Evolutionary conservation across 768 basidiomycete genomes (phyloP), one percentile per base, ranked within the genome.

Genomic region (Clavaria fumosa): DNA sequence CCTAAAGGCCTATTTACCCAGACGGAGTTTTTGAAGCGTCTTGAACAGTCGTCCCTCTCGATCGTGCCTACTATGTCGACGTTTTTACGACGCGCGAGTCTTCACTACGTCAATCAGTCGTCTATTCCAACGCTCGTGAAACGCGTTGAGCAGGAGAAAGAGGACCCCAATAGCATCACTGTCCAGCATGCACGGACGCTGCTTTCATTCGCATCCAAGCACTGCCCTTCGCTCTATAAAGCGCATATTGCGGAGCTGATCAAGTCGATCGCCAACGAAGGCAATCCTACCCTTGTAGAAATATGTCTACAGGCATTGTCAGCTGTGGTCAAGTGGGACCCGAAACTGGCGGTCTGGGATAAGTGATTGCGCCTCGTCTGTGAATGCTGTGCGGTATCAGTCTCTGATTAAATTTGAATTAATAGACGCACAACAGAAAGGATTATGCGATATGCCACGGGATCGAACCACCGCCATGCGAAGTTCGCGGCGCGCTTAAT

Each of bases 401-500:
- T 27, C 23, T 9, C 27, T 36, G 24, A 14, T 20, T 41, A 38
- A 39, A 26, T 34, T 21, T 31, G 37, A 26, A 20, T 31, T 44
- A 28, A 7, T 42, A 88, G 83, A 51, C 70, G 76, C 23, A 75
- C 74, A 1, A 55, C 72, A 7, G 82, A 89, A 19, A 66, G 76
- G 11, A 62, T 82, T 9, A 58, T 57, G 36, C 68, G 70, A 28
- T 69, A 72, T 45, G 78, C 70, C 0, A 47, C 75, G 21, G 71
- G 71, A 18, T 64, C 70, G 3, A 69, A 79, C 37, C 59, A 63
- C 18, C 66, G 70, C 15, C 73, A 78, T 43, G 81, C 86, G 14
- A 96, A 96, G 53, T 91, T 85, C 53, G 82, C 88, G 1, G 74
- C 83, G 2, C 70, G 89, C 15, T 62, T 83, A 23, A 50, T 93